phyloP scores from a whole-genome alignment of 2,329 filamentous ascomycete species.

The Harringtonia lauricola region DNA sequence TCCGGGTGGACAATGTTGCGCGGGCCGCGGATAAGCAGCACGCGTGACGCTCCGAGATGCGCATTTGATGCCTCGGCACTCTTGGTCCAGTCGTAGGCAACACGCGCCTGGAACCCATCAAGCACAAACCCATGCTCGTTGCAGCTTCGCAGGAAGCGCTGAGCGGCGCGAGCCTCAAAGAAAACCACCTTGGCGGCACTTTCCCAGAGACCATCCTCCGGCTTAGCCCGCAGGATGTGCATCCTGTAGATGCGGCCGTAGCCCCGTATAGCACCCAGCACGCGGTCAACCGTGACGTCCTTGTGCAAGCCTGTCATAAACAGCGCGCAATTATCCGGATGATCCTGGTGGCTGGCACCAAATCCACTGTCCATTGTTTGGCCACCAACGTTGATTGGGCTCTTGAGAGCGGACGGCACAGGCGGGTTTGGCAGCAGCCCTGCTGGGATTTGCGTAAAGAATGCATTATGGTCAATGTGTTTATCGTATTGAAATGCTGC shows the following conservation, averaged over 20 bases:
- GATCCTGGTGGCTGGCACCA: too few species aligned
- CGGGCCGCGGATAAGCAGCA: slow-evolving; percentile 38
- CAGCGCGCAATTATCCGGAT: too few species aligned
- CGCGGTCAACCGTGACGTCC: too few species aligned
- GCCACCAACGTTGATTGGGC: too few species aligned
- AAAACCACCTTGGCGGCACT: slow-evolving; percentile 40
- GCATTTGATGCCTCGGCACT: slow-evolving; percentile 15
- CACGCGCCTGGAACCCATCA: slow-evolving; percentile 22
- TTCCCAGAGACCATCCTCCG: slow-evolving; percentile 23
- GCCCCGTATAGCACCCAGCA: too few species aligned
- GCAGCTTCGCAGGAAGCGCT: not conserved
- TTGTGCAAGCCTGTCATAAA: too few species aligned
- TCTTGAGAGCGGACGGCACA: too few species aligned
- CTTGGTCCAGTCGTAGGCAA: slow-evolving; percentile 20
- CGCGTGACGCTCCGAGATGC: slow-evolving; percentile 24
- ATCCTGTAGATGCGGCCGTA: slow-evolving; percentile 40
- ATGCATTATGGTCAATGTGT: too few species aligned
- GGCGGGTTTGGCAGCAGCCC: too few species aligned
- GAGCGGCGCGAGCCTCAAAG: slow-evolving; percentile 22
- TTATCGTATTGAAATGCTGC: too few species aligned
- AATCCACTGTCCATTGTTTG: too few species aligned
- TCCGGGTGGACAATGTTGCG: slow-evolving; percentile 29
- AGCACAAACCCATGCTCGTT: slow-evolving; percentile 22
- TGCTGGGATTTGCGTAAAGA: too few species aligned
- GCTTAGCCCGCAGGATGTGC: slow-evolving; percentile 43